These are phyloP conservation scores for Chlamydomonas sphaeroides DNA, from an alignment of 139 green algal genomes.

Conservation along the genomic window DNA sequence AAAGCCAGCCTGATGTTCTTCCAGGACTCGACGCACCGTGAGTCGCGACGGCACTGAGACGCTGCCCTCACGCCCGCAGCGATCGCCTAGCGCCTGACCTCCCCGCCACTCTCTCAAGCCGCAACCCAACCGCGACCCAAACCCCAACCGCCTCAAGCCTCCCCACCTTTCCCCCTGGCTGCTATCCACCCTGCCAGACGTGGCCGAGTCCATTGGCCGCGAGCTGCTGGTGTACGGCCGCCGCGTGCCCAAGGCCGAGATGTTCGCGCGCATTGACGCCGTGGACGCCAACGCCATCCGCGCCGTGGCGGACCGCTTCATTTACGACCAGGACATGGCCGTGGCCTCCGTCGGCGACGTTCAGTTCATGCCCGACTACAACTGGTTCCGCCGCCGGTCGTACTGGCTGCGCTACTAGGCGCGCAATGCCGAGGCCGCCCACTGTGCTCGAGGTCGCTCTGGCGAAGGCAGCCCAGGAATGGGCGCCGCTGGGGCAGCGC, in stretches of 20 bases:
- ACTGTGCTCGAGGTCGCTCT: too few relatives aligned
- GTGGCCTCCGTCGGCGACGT: slow-evolving; percentile 91
- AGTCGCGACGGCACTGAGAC: too few relatives aligned
- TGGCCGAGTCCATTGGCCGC: slow-evolving; percentile 95
- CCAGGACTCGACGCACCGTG: slow-evolving; percentile 70
- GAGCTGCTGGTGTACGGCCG: slow-evolving; percentile 96
- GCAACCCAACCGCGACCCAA: not conserved
- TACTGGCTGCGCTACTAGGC: slow-evolving; percentile 95
- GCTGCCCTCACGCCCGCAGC: too few relatives aligned
- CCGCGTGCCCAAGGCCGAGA: slow-evolving; percentile 92
- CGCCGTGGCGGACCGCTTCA: slow-evolving; percentile 87
- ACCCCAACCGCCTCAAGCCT: too few relatives aligned
- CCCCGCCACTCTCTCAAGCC: not conserved
- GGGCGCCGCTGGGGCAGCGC: too few relatives aligned
- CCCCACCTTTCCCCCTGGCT: too few relatives aligned
- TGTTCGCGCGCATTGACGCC: slow-evolving; percentile 97
- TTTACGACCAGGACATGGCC: slow-evolving; percentile 92
- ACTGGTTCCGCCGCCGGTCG: slow-evolving; percentile 91
- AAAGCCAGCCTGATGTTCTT: slow-evolving; percentile 86
- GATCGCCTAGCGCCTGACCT: too few relatives aligned
- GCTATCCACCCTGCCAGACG: too few relatives aligned
- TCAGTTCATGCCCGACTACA: slow-evolving; percentile 95
- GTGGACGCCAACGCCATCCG: slow-evolving; percentile 89
- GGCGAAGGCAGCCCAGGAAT: too few relatives aligned
- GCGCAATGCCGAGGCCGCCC: too few relatives aligned